Conservation (phyloP, 2,329 filamentous ascomycete genomes). For the Atkinsonella texensis region DNA sequence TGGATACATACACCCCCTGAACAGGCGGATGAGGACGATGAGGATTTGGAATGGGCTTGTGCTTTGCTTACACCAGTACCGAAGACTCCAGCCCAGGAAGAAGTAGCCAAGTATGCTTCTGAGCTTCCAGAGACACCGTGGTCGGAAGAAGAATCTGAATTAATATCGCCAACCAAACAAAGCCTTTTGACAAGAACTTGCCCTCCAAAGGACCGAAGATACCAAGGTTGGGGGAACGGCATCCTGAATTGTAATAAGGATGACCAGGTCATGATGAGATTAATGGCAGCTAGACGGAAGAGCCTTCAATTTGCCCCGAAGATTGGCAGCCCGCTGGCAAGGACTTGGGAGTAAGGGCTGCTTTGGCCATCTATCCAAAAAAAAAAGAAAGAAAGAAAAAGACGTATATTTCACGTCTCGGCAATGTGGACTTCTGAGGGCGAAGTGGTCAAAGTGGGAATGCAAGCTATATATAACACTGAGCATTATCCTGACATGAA, state of each 20-base stretch:
- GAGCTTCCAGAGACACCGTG: conserved; percentile 36
- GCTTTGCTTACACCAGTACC: conserved; percentile 42
- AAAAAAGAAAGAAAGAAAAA: too few species aligned
- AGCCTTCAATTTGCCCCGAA: conserved; percentile 69
- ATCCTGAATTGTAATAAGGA: conserved; percentile 40
- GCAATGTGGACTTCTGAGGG: too few species aligned
- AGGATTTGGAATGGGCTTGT: conserved; percentile 29
- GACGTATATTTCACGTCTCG: too few species aligned
- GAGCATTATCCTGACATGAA: background rate
- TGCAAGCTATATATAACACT: background rate
- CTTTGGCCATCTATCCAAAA: background rate
- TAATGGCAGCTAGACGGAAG: conserved; percentile 64
- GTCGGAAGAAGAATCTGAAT: conserved; percentile 21
- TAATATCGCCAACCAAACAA: conserved; percentile 21
- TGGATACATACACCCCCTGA: conserved; percentile 46
- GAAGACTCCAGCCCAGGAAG: conserved; percentile 45
- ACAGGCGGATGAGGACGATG: conserved; percentile 23
- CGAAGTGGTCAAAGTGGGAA: background rate
- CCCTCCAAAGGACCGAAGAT: conserved; percentile 35
- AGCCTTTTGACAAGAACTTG: conserved; percentile 39
- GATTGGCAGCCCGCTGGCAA: conserved; percentile 58
- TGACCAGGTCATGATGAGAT: conserved; percentile 43
- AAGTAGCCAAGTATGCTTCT: conserved; percentile 39
- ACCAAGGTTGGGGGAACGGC: conserved; percentile 28
- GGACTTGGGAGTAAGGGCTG: conserved; percentile 31